A percentile compares a stretch with the other conserved stretches of the same genome.
Evolutionary conservation across 1,139 yeast genomes (phyloP).

Genomic region (Taphrina deformans): DNA sequence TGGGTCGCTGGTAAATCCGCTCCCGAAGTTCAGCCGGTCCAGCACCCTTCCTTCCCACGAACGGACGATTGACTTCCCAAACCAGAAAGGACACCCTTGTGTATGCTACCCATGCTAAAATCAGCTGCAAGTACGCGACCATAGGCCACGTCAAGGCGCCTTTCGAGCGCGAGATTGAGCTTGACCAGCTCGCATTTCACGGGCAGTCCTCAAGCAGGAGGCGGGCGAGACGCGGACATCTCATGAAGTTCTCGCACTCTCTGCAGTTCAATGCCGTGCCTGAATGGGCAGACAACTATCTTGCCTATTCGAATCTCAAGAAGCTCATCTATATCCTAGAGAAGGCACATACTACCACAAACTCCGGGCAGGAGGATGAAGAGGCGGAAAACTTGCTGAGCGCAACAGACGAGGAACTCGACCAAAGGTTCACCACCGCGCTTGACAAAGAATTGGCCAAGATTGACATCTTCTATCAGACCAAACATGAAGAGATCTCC

Average conservation of each 20-base stretch:
- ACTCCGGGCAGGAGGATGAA: conserved; percentile 43
- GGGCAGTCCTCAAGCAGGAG: not conserved
- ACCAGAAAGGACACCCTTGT: not conserved
- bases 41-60: not conserved
- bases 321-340: conserved; percentile 57
- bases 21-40: not conserved
- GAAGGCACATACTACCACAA: conserved; percentile 43
- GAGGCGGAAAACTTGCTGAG: conserved; percentile 46
- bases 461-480: conserved; percentile 56
- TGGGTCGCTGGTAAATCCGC: not conserved
- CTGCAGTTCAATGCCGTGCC: conserved; percentile 78
- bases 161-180: not conserved
- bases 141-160: not conserved
- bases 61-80: not conserved
- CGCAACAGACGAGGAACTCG: conserved; percentile 50
- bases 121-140: not conserved
- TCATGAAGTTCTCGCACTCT: conserved; percentile 75
- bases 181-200: not conserved
- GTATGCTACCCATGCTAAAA: not conserved
- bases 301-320: conserved; percentile 52
- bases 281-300: conserved; percentile 70
- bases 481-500: conserved; percentile 54
- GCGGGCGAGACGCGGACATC: not conserved
- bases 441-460: conserved; percentile 59
- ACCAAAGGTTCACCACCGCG: conserved; percentile 54